Percentiles rank a stretch among this genome's conserved stretches.
These are phyloP conservation scores for Viola odorata DNA, from an alignment of 345 rosid genomes.

Conservation along the genomic window DNA sequence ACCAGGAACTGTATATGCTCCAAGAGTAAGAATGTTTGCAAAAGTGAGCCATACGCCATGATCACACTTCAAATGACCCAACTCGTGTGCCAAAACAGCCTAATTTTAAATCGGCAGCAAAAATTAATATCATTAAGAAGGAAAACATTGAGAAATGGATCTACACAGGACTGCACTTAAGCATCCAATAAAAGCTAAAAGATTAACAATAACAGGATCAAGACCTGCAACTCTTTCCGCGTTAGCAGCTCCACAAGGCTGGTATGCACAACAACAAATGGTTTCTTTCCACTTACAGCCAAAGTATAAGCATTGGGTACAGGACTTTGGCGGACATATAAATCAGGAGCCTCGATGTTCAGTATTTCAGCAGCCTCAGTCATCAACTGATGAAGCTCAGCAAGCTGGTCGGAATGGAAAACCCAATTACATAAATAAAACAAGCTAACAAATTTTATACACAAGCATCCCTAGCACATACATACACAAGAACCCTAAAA, in stretches of 20 bases:
- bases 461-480: no score
- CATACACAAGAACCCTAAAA: no score
- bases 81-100: conserved; percentile 97
- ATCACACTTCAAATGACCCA: conserved; percentile 95
- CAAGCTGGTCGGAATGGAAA: conserved; percentile 43
- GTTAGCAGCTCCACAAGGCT: conserved; percentile 91
- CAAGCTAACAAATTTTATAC: no score
- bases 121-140: conserved; percentile 13
- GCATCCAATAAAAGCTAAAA: background rate
- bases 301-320: conserved; percentile 90
- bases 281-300: conserved; percentile 82
- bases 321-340: conserved; percentile 89
- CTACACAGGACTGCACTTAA: no score
- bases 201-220: background rate
- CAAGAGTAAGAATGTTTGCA: conserved; percentile 88
- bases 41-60: conserved; percentile 98
- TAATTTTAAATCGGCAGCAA: conserved; percentile 21
- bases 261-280: conserved; percentile 87
- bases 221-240: conserved; percentile 79
- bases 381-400: conserved; percentile 81
- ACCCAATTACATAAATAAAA: conserved; percentile 2
- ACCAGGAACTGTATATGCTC: conserved; percentile 93
- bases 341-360: conserved; percentile 81
- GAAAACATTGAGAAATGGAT: no score
- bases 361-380: conserved; percentile 71